Percentiles rank a stretch among this genome's conserved stretches.
Conservation (phyloP, 345 rosid genomes). For the Cardiospermum halicacabum region DNA sequence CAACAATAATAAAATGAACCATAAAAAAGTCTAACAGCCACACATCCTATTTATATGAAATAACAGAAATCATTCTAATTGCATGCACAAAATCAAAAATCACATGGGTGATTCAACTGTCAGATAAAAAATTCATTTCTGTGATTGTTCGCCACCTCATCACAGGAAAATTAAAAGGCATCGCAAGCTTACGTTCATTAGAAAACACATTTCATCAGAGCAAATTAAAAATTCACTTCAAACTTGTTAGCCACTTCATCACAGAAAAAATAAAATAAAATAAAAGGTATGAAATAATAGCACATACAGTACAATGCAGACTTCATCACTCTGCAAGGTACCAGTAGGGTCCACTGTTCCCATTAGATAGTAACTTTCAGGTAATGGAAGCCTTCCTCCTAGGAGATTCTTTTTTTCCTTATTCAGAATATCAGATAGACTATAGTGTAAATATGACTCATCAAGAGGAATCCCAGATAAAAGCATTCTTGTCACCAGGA, state of each 20-base stretch:
- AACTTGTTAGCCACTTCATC: background rate
- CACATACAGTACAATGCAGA: constrained; percentile 74
- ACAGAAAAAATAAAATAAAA: background rate
- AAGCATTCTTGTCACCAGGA: constrained; percentile 44
- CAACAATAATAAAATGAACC: background rate
- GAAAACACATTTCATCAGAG: background rate
- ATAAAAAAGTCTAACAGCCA: background rate
- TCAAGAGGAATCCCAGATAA: constrained; percentile 63
- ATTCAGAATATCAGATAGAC: constrained; percentile 32
- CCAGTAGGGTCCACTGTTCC: constrained; percentile 86
- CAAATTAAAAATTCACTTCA: background rate
- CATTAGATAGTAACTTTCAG: constrained; percentile 76
- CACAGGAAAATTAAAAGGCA: no score
- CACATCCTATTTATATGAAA: background rate
- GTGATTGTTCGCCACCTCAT: no score
- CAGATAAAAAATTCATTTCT: no score
- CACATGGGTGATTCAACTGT: no score
- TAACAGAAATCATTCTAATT: background rate
- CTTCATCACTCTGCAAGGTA: constrained; percentile 56
- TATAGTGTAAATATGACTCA: constrained; percentile 51
- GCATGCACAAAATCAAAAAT: background rate
- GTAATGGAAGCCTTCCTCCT: constrained; percentile 54
- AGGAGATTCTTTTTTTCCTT: constrained; percentile 47
- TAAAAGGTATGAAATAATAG: background rate
- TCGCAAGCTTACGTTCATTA: no score